Percentiles rank a stretch among this genome's conserved stretches.
These are phyloP conservation scores for Penicillium fuscoglaucum DNA, from an alignment of 2,329 filamentous ascomycete species.

Conservation along the genomic window DNA sequence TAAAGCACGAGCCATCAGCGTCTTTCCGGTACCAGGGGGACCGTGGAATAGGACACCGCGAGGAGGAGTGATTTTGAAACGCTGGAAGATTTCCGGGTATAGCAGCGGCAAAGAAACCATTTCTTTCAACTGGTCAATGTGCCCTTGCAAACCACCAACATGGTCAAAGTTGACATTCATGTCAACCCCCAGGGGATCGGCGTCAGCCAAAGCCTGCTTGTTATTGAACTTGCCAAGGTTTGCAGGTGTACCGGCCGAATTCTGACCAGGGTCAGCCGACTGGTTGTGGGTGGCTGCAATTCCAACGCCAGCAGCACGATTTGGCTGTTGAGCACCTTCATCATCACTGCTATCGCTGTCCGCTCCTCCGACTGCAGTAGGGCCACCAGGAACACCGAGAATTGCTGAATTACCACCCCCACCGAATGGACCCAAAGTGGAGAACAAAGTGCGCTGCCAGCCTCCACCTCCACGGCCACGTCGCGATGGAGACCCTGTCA, in stretches of 20 bases:
- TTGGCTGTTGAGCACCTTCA: constrained; percentile 68
- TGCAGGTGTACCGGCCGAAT: constrained; percentile 64
- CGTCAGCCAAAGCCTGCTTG: constrained; percentile 85
- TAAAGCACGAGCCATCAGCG: constrained; percentile 86
- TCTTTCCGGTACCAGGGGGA: constrained; percentile 96
- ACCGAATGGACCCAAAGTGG: constrained; percentile 90
- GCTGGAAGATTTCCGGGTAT: constrained; percentile 90
- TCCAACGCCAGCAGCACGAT: constrained; percentile 52
- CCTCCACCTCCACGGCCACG: constrained; percentile 60
- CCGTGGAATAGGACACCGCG: constrained; percentile 95
- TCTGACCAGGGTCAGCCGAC: constrained; percentile 57
- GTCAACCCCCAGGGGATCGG: constrained; percentile 91
- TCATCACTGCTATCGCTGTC: constrained; percentile 98
- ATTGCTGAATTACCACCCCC: constrained; percentile 71
- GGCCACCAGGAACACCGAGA: constrained; percentile 67
- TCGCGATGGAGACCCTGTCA: constrained; percentile 66
- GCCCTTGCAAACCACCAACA: constrained; percentile 86
- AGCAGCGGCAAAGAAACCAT: constrained; percentile 95
- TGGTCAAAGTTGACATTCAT: constrained; percentile 90
- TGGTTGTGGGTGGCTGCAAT: constrained; percentile 54
- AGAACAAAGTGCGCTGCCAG: constrained; percentile 82
- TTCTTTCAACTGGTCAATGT: constrained; percentile 96
- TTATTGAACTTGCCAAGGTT: constrained; percentile 94
- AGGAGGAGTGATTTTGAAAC: constrained; percentile 90
- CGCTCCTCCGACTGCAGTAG: constrained; percentile 71